phyloP scores from a whole-genome alignment of 2,329 filamentous ascomycete species.

The Aureobasidium sp. region DNA sequence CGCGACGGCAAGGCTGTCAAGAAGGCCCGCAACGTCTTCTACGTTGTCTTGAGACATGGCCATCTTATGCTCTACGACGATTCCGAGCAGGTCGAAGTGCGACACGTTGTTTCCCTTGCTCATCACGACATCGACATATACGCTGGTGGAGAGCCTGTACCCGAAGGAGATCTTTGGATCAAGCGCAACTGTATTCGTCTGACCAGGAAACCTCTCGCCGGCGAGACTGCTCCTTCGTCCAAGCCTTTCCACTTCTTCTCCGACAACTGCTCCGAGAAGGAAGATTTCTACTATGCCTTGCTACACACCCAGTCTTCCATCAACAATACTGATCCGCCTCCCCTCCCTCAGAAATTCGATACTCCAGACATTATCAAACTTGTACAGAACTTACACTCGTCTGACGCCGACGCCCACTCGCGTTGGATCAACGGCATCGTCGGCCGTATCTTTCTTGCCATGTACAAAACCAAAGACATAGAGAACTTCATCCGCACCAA shows the following conservation, averaged over 20 bases:
- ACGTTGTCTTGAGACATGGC: conserved; percentile 81
- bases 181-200: conserved; percentile 86
- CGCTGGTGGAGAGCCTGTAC: conserved; percentile 57
- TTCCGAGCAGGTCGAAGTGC: conserved; percentile 86
- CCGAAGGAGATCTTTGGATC: conserved; percentile 90
- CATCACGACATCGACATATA: conserved; percentile 82
- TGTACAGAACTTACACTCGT: conserved; percentile 83
- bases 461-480: conserved; percentile 77
- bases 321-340: conserved; percentile 49
- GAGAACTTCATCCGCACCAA: conserved; percentile 73
- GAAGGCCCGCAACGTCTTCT: conserved; percentile 80
- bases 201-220: conserved; percentile 51
- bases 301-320: conserved; percentile 72
- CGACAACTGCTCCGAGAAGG: conserved; percentile 90
- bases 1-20: conserved; percentile 40
- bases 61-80: conserved; percentile 98
- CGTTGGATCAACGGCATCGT: conserved; percentile 90
- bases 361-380: conserved; percentile 79
- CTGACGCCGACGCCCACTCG: conserved; percentile 81
- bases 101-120: conserved; percentile 87
- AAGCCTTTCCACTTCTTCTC: conserved; percentile 92
- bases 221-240: conserved; percentile 49
- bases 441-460: conserved; percentile 74
- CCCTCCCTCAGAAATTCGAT: conserved; percentile 67
- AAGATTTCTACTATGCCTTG: conserved; percentile 95